Conservation (phyloP, 2,329 filamentous ascomycete genomes). For the Scytalidium lignicola region DNA sequence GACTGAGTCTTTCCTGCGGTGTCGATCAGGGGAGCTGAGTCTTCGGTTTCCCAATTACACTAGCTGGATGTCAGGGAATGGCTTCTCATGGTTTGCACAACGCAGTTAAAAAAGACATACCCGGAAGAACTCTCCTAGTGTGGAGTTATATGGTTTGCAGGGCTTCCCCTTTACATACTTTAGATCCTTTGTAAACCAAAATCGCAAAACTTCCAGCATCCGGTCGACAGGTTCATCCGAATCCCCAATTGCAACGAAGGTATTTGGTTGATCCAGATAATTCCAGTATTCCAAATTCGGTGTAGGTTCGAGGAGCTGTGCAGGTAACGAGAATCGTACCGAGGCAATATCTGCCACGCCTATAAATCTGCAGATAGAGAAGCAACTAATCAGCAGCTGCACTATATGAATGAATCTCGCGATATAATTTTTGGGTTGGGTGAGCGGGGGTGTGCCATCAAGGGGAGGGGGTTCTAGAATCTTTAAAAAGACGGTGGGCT, state of each 20-base stretch:
- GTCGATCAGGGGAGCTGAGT: slow-evolving; percentile 62
- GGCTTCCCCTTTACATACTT: slow-evolving; percentile 99
- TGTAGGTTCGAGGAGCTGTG: slow-evolving; percentile 90
- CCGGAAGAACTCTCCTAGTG: slow-evolving; percentile 93
- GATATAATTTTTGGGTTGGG: too few species aligned
- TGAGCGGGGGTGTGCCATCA: too few species aligned
- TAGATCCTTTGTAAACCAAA: slow-evolving; percentile 98
- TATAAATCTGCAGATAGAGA: slow-evolving; percentile 64
- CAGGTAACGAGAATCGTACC: slow-evolving; percentile 92
- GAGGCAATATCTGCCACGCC: slow-evolving; percentile 93
- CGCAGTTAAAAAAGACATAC: slow-evolving; percentile 39
- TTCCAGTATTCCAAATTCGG: slow-evolving; percentile 99
- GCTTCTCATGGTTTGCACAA: background rate
- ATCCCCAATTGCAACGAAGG: slow-evolving; percentile 77
- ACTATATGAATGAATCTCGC: background rate
- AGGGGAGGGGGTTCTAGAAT: too few species aligned
- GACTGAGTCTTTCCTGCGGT: slow-evolving; percentile 12
- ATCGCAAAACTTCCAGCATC: slow-evolving; percentile 89
- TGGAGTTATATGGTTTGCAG: slow-evolving; percentile 98
- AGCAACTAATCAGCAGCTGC: background rate
- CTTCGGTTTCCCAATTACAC: slow-evolving; percentile 94
- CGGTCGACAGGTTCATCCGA: slow-evolving; percentile 87
- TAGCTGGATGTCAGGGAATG: slow-evolving; percentile 32
- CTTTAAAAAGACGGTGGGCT: too few species aligned
- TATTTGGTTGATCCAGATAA: slow-evolving; percentile 91